These are phyloP conservation scores for Podaxis sp. DNA, from an alignment of 768 basidiomycete species.

Conservation along the genomic window DNA sequence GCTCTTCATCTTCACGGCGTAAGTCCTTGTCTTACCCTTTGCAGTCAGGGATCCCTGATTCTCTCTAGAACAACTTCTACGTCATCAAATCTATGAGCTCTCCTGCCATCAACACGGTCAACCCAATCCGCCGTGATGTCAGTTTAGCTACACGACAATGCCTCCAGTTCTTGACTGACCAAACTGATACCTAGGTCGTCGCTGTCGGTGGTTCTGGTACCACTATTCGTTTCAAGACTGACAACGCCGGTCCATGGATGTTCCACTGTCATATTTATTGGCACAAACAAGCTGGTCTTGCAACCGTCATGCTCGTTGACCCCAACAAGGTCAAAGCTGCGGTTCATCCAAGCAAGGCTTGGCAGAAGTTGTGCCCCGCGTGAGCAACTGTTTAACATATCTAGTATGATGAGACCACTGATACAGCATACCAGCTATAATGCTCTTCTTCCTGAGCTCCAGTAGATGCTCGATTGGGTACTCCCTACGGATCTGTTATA, in stretches of 20 bases:
- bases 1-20: not conserved
- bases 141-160: constrained; percentile 23
- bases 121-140: constrained; percentile 60
- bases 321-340: constrained; percentile 4
- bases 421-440: not conserved
- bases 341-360: constrained; percentile 11
- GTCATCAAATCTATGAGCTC: constrained; percentile 28
- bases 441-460: not conserved
- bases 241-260: constrained; percentile 16
- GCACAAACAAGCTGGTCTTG: constrained; percentile 17
- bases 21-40: not conserved
- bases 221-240: constrained; percentile 22
- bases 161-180: not conserved
- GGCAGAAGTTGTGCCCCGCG: constrained; percentile 17
- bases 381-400: constrained; percentile 1
- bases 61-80: constrained; percentile 1
- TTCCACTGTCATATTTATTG: constrained; percentile 22
- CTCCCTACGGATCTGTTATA: too few relatives aligned
- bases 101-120: constrained; percentile 37
- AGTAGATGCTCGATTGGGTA: not conserved
- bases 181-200: constrained; percentile 4
- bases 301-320: constrained; percentile 15
- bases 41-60: not conserved
- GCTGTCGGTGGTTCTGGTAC: constrained; percentile 19
- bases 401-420: not conserved